These are phyloP conservation scores for Xylaria intraflava DNA, from an alignment of 495 filamentous ascomycete species.

Conservation along the genomic window DNA sequence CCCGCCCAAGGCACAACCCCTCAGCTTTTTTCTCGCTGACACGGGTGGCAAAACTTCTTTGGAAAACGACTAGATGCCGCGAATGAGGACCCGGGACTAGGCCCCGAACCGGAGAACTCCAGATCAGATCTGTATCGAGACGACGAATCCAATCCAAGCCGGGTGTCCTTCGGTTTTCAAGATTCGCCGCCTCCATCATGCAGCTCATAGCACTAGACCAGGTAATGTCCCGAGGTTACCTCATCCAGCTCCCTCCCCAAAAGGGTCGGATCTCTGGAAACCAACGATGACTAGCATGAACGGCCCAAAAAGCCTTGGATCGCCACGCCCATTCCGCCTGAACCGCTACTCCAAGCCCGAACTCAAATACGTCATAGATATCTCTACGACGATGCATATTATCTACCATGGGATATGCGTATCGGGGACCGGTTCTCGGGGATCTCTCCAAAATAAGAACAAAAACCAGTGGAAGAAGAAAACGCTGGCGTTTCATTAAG, in stretches of 20 bases:
- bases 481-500: neutral
- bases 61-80: no score
- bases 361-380: slow-evolving; percentile 6
- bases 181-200: slow-evolving; percentile 2
- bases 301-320: neutral
- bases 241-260: neutral
- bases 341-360: neutral
- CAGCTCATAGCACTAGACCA: slow-evolving; percentile 1
- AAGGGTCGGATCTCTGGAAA: neutral
- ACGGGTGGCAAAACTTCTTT: no score
- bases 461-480: neutral
- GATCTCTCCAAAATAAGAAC: neutral
- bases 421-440: neutral
- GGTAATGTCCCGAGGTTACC: no score
- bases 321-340: neutral
- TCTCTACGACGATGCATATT: no score
- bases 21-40: no score
- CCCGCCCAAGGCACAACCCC: no score
- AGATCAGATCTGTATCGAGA: slow-evolving; percentile 14
- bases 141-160: slow-evolving; percentile 7
- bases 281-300: neutral
- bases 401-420: no score
- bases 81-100: neutral
- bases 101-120: neutral
- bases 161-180: no score